Conservation (phyloP, 768 basidiomycete species). For the Calocybe cyanea region DNA sequence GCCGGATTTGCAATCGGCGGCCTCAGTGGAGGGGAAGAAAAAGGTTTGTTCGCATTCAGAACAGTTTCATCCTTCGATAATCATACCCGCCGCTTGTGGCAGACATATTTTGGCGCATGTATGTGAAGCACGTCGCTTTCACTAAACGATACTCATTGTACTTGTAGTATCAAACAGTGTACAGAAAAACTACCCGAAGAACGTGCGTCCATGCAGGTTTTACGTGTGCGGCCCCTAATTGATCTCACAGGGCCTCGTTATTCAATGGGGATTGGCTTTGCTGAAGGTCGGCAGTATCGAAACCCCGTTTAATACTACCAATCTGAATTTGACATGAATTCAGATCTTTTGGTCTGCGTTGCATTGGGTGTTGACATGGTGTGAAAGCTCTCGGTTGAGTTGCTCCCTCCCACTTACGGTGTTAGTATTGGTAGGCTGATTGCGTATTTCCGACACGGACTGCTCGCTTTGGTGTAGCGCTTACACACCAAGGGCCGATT, state of each 20-base stretch:
- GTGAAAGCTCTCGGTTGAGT: conserved; percentile 8
- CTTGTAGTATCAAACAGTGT: conserved; percentile 72
- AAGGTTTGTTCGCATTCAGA: conserved; percentile 48
- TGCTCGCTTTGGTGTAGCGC: conserved; percentile 85
- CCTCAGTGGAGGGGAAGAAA: conserved; percentile 87
- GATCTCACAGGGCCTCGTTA: conserved; percentile 69
- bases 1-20: conserved; percentile 93
- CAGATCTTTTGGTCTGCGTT: conserved; percentile 86
- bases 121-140: conserved; percentile 19
- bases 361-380: conserved; percentile 95
- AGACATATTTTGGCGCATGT: conserved; percentile 90
- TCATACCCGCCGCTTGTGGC: background rate
- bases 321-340: background rate
- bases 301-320: too few relatives aligned
- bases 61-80: background rate
- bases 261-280: conserved; percentile 91
- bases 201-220: conserved; percentile 40
- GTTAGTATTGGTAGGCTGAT: conserved; percentile 56
- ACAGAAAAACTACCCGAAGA: conserved; percentile 75
- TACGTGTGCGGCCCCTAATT: conserved; percentile 10
- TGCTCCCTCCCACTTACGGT: background rate
- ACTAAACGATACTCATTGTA: background rate
- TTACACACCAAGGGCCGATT: conserved; percentile 77
- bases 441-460: conserved; percentile 94
- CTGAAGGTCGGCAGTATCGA: conserved; percentile 59